Percentiles rank a stretch among this genome's conserved stretches.
These are phyloP conservation scores for Lasiosphaeria miniovina DNA, from an alignment of 495 filamentous ascomycete genomes.

Conservation along the genomic window DNA sequence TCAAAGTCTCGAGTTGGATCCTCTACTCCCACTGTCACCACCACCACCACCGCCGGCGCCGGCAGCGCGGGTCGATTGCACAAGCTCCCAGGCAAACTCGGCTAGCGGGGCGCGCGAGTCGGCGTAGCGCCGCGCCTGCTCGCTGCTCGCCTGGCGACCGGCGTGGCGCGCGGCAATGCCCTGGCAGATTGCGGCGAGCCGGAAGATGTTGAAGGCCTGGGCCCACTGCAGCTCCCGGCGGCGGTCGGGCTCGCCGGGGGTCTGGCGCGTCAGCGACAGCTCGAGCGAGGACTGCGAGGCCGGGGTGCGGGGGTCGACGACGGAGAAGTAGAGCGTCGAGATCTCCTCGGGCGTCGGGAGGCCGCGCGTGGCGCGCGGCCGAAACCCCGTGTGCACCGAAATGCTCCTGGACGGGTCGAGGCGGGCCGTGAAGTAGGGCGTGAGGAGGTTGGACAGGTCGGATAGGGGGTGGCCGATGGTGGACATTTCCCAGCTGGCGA, in stretches of 20 bases:
- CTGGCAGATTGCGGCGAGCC: constrained; percentile 80
- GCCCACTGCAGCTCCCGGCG: constrained; percentile 64
- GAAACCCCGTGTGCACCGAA: constrained; percentile 51
- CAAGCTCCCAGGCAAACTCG: constrained; percentile 69
- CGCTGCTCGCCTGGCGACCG: constrained; percentile 84
- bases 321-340: constrained; percentile 72
- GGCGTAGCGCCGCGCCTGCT: constrained; percentile 69
- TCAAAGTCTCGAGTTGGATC: not conserved
- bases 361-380: constrained; percentile 60
- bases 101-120: constrained; percentile 63
- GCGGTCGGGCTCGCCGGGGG: constrained; percentile 40
- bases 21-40: too few species aligned
- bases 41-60: too few species aligned
- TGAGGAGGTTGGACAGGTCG: constrained; percentile 77
- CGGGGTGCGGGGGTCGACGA: constrained; percentile 61
- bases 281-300: constrained; percentile 38
- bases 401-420: constrained; percentile 27
- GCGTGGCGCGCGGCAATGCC: constrained; percentile 88
- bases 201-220: constrained; percentile 56
- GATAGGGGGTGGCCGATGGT: constrained; percentile 92
- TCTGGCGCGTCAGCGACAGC: constrained; percentile 16
- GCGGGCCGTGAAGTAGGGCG: constrained; percentile 57
- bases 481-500: constrained; percentile 82
- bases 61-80: constrained; percentile 12
- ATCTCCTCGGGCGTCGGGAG: constrained; percentile 71